Conservation (phyloP, 202 grass and related monocot genomes). For the Panicum virgatum region DNA sequence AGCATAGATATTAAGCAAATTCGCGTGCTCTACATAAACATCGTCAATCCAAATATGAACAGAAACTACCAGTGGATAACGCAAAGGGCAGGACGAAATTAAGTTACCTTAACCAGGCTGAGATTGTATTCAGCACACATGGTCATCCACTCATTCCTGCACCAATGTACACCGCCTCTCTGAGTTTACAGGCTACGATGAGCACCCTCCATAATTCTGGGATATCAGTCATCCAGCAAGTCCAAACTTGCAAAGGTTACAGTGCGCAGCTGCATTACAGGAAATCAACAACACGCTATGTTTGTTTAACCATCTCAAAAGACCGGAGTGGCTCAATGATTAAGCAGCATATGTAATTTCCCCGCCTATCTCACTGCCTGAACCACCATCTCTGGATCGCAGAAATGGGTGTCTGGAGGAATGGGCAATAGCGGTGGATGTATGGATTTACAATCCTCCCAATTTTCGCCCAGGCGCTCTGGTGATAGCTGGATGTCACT, state of each 20-base stretch:
- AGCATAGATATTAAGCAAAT: background rate
- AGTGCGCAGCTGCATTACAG: background rate
- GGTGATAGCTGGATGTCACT: slow-evolving; percentile 65
- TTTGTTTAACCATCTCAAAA: background rate
- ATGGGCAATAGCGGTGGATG: slow-evolving; percentile 61
- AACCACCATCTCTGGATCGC: slow-evolving; percentile 83
- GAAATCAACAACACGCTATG: background rate
- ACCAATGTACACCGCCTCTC: background rate
- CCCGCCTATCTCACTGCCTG: slow-evolving; percentile 36
- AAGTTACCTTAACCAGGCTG: background rate
- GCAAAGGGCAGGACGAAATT: background rate
- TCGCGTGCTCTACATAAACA: background rate
- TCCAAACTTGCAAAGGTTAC: background rate
- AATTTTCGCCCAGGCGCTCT: slow-evolving; percentile 64
- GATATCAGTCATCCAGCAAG: background rate
- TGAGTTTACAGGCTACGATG: slow-evolving; percentile 6
- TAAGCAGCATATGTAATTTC: slow-evolving; percentile 6
- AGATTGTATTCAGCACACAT: background rate
- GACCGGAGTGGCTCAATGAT: background rate
- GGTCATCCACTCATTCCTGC: background rate
- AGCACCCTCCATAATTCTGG: background rate
- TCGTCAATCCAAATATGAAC: background rate
- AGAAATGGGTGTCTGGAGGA: slow-evolving; percentile 66
- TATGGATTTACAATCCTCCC: slow-evolving; percentile 67
- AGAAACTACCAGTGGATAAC: background rate